Conservation (phyloP, 2,329 filamentous ascomycete genomes). For the Teratosphaeria nubilosa region DNA sequence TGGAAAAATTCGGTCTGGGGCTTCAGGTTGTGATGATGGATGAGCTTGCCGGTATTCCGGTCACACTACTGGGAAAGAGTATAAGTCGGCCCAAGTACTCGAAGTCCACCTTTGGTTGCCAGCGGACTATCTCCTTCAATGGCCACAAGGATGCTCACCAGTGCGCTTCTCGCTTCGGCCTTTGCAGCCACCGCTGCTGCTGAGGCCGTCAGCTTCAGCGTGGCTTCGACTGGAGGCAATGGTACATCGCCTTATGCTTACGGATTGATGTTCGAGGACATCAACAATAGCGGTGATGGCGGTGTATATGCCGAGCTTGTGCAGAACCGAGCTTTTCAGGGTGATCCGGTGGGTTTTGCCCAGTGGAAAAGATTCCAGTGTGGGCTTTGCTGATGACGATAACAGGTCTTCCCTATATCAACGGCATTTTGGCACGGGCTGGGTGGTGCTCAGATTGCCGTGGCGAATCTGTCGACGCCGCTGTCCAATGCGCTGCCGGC, state of each 20-base stretch:
- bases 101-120: not conserved
- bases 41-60: no score
- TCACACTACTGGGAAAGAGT: not conserved
- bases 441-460: slow-evolving; percentile 38
- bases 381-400: slow-evolving; percentile 7
- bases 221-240: slow-evolving; percentile 27
- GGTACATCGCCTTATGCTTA: slow-evolving; percentile 30
- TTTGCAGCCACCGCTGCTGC: slow-evolving; percentile 7
- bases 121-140: no score
- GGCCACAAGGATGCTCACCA: slow-evolving; percentile 6
- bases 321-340: slow-evolving; percentile 61
- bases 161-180: slow-evolving; percentile 7
- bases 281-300: slow-evolving; percentile 55
- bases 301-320: slow-evolving; percentile 64
- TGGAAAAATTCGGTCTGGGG: not conserved
- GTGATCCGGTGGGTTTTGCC: slow-evolving; percentile 18
- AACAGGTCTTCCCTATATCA: slow-evolving; percentile 13
- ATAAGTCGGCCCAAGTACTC: not conserved
- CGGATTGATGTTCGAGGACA: slow-evolving; percentile 35
- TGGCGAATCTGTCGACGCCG: slow-evolving; percentile 38
- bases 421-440: slow-evolving; percentile 42
- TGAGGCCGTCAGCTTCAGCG: slow-evolving; percentile 15
- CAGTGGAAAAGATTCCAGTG: slow-evolving; percentile 17
- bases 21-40: no score
- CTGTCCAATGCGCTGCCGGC: slow-evolving; percentile 44